Evolutionary conservation across 2,329 filamentous ascomycete species (phyloP), one percentile per base, ranked within the genome.

Genomic region (Aspergillus neotritici): DNA sequence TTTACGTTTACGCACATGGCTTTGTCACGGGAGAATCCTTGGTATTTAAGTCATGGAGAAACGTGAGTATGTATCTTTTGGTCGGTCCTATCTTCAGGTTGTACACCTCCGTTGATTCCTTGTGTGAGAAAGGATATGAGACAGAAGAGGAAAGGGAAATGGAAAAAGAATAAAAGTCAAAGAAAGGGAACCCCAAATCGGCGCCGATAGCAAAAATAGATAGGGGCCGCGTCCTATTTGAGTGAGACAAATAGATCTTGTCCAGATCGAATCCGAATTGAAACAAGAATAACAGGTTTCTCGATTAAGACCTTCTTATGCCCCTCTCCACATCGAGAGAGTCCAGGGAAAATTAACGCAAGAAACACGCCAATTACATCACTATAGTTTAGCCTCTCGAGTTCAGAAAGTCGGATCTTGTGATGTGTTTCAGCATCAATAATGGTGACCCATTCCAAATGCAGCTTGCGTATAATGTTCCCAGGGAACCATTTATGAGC

Each of bases 401-500:
- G 13, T 16, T 3, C 14, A 39, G 29, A 17, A 31, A 14, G 7
- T 4, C 9, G n/a, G 7, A 43, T 13, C 5, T 17, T 37, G 4
- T 48, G 11, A 34, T 46, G 46, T 1, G 46, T 43, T n/a, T 32
- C 16, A n/a, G 14, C 32, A 12, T 48, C 43, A 30, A 37, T 29
- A 4, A 43, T 29, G 10, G 7, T 40, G 14, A 42, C 37, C 1
- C 12, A 1, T 11, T 25, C 7, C 14, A 48, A 17, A 9, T 43
- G 3, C 4, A 14, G 2, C 15, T 48, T 45, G 10, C 10, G 14
- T 8, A 41, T 12, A 36, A 16, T 13, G 12, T 7, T 21, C 10
- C 25, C 3, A 28, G n/a, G 5, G 31, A 34, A 31, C 28, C 6
- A 14, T 5, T 25, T 25, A 8, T 25, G 21, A 25, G 7, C 21